Evolutionary conservation across 371 early-diverging fungal species (phyloP), one percentile per base, ranked within the genome.

Genomic region (Mucor piriformis): DNA sequence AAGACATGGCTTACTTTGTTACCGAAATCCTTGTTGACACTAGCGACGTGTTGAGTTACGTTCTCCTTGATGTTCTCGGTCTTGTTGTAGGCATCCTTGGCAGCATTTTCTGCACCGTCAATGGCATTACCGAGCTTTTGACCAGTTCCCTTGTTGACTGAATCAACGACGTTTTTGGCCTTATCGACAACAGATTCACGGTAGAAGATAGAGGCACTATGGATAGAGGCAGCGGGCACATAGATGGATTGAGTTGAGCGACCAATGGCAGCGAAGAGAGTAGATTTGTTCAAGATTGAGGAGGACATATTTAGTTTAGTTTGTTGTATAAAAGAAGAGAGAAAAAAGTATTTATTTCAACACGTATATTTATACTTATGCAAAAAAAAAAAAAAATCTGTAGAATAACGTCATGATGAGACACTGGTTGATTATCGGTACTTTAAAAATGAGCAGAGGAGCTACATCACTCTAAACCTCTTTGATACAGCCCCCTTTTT

Each of bases 111-210:
- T 29, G 61, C 56, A 38, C 21, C 49, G 3, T 60, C 63, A 11
- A 70, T 23, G 3, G 56, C 63, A 37, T 62, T 50, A 15, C 56
- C 43, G 5, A 56, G 25, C 7, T 32, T 61, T 27, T 67, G 16
- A 33, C 66, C 64, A 11, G 38, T 59, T 47, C 59, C 59, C 18
- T 65, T 54, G 38, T 69, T 72, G 11, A 46, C 59, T 1, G 47
- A 49, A 13, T 73, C 59, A 20, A 47, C 73, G 34, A 61, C 54
- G 15, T 69, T 51, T 40, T 73, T 73, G n/a, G 62, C 70, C 18
- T 66, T 66, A 10, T 66, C 70, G 11, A 66, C 53, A 1, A 66
- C 53, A 3, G 50, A 51, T 57, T 73, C 66, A 29, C 67, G 63
- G 6, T 33, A 23, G 11, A 48, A 12, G 21, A 57, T 29, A 38